Base-by-base conservation (phyloP, 192 early-diverging fungal species). In the Helicostylum pulchrum region DNA sequence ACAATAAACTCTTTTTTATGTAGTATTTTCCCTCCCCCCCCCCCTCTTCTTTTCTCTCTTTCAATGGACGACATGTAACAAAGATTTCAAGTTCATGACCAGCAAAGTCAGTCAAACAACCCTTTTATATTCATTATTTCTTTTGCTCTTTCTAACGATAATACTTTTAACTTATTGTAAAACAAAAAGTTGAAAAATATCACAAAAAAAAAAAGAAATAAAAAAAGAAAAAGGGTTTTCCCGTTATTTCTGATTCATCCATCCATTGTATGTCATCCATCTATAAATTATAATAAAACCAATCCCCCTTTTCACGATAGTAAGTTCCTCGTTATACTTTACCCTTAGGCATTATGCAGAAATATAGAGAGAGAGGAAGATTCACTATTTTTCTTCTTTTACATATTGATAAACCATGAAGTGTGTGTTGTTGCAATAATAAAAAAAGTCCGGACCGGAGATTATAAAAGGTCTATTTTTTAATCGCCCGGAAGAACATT, bases 351-450 rank as follows among this genome's bases (percentile, higher is more conserved):
- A 59, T 59, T 59, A 34, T 34, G 56, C 42, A 59, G 56, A 59
- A 34, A 59, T 59, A 59, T 44, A 34, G 56, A 59, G 56, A 59
- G 56, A 59, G 56, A 59, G 56, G 56, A 59, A 59, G 56, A 59
- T 23, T 59, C 36, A 39, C 36, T 39, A 39, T 9, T 39, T 39
- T 39, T 39, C 36, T 10, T 39, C 36, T 39, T 39, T 39, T 39
- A 39, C 36, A 39, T 39, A 39, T 39, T 39, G 36, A 39, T 39
- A 39, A 39, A 39, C 36, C 36, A 39, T 39, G 6, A 39, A 39
- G 36, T 39, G 36, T 39, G 9, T 26, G 26, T 26, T 26, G 26
- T 10, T 39, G 36, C 9, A 39, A 39, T 39, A 39, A 39, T 9
- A 39, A 39, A 39, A 39, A 39, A 39, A 39, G 9, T 10, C 36